Base-by-base conservation (phyloP, 2,329 filamentous ascomycete genomes). In the Exophiala aquamarina region DNA sequence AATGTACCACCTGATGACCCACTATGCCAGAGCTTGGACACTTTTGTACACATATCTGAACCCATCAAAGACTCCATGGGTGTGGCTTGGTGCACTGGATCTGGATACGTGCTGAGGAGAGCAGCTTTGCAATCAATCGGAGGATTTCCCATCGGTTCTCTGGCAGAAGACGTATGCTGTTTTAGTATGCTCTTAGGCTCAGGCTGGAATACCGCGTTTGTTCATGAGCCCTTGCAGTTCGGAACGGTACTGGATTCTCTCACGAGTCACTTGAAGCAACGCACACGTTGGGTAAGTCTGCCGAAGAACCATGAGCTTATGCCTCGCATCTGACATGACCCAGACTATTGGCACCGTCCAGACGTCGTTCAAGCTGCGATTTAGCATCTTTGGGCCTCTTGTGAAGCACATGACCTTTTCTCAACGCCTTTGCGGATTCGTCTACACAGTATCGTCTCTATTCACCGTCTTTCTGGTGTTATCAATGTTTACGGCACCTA, bases 311-410 rank as follows among this genome's bases (percentile, higher is more conserved):
- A 26, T 46, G 9, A 17, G 35, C 10, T 47, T 35, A 34, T 35
- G 37, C 15, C 17, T 10, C 3, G 29, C 31, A 9, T 34, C 45
- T 49, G 40, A 60, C 31, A 23, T 11, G 4, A 20, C n/a, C 13
- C 42, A 52, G 49, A 54, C 49, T 7, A 46, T 57, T 23, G 49
- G 52, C 13, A 78, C 76, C 1, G 67, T 81, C 10, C 75, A 80
- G 57, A 78, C 74, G 0, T 73, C 76, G 0, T 65, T 77, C 51
- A 78, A 78, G 64, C 70, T 79, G 39, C 75, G 73, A 49, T 79
- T 79, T 51, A 78, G 74, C 49, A 61, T 79, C 4, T 78, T 63
- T 59, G 75, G 77, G 23, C 66, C 72, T 2, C 54, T 69, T 49
- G 70, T 78, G 17, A 67, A 67, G 45, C 55, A 72, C 23, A 78